A percentile compares a stretch with the other conserved stretches of the same genome.
These are phyloP conservation scores for Calamus simplicifolius DNA, from an alignment of 176 grass and related monocot species.

Conservation along the genomic window DNA sequence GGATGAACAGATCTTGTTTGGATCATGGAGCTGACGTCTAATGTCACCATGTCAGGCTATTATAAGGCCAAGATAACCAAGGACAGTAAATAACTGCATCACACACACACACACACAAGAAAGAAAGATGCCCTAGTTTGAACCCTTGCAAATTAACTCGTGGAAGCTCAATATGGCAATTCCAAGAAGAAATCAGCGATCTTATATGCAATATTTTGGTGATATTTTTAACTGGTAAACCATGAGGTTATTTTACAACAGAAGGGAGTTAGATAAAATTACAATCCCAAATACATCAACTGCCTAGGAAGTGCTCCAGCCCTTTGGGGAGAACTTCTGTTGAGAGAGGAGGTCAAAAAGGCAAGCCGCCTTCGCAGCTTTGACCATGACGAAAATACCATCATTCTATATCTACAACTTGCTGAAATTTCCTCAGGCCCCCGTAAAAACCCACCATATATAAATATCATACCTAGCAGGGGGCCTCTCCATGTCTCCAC, in stretches of 20 bases:
- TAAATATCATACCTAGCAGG: not conserved
- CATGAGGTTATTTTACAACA: not conserved
- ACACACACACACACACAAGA: too few relatives aligned
- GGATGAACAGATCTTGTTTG: too few relatives aligned
- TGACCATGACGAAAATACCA: conserved; percentile 28
- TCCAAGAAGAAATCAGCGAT: too few relatives aligned
- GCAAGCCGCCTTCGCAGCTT: conserved; percentile 59
- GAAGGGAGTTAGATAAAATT: not conserved
- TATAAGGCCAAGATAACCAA: too few relatives aligned
- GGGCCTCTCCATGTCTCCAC: not conserved
- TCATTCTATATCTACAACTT: conserved; percentile 56
- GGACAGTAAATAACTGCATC: too few relatives aligned
- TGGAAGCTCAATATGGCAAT: too few relatives aligned
- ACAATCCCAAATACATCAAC: conserved; percentile 17
- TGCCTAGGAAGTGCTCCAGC: conserved; percentile 17
- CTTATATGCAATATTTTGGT: too few relatives aligned
- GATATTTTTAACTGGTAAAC: too few relatives aligned
- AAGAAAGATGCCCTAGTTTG: too few relatives aligned
- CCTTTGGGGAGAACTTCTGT: conserved; percentile 52
- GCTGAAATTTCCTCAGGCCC: conserved; percentile 17
- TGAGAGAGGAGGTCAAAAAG: conserved; percentile 2
- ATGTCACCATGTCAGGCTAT: too few relatives aligned
- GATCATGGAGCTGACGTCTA: too few relatives aligned
- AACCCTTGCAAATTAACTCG: too few relatives aligned
- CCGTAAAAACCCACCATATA: conserved; percentile 1